These are phyloP conservation scores for Penicillium vulpinum DNA, from an alignment of 2,329 filamentous ascomycete genomes.

Conservation along the genomic window DNA sequence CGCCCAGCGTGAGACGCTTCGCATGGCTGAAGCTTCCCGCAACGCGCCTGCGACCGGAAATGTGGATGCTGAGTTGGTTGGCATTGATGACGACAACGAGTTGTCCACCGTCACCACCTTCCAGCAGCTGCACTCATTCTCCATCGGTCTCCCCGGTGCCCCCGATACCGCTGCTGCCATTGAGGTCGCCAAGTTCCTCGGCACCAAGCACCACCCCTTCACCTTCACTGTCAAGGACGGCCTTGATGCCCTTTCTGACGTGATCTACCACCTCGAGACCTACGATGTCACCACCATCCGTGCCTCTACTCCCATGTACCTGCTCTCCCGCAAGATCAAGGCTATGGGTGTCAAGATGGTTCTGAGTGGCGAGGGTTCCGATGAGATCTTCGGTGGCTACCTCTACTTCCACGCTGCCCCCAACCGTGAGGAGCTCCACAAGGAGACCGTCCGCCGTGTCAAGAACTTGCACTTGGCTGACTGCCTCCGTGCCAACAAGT, in stretches of 20 bases:
- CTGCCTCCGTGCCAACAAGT: conserved; percentile 98
- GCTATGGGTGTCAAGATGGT: conserved; percentile 99
- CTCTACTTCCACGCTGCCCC: conserved; percentile 97
- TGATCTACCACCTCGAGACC: conserved; percentile 96
- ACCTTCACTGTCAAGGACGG: conserved; percentile 98
- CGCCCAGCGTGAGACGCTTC: conserved; percentile 85
- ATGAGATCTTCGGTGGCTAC: conserved; percentile 98
- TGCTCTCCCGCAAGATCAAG: conserved; percentile 98
- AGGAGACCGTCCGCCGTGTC: conserved; percentile 88
- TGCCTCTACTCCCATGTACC: conserved; percentile 97
- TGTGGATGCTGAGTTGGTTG: conserved; percentile 67
- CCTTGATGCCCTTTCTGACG: conserved; percentile 92
- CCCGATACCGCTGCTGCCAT: conserved; percentile 90
- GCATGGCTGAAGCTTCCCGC: conserved; percentile 65
- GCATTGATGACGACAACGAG: conserved; percentile 90
- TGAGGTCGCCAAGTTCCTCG: conserved; percentile 93
- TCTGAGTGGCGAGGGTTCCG: conserved; percentile 90
- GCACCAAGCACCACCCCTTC: conserved; percentile 97
- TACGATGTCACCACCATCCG: conserved; percentile 99
- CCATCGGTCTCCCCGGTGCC: conserved; percentile 88
- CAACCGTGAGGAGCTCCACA: conserved; percentile 87
- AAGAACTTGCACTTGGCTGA: conserved; percentile 97
- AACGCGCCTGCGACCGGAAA: conserved; percentile 45
- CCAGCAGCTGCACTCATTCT: conserved; percentile 97
- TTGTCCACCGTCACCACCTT: conserved; percentile 87